These are phyloP conservation scores for Fusarium virguliforme DNA, from an alignment of 2,329 filamentous ascomycete species.

Conservation along the genomic window DNA sequence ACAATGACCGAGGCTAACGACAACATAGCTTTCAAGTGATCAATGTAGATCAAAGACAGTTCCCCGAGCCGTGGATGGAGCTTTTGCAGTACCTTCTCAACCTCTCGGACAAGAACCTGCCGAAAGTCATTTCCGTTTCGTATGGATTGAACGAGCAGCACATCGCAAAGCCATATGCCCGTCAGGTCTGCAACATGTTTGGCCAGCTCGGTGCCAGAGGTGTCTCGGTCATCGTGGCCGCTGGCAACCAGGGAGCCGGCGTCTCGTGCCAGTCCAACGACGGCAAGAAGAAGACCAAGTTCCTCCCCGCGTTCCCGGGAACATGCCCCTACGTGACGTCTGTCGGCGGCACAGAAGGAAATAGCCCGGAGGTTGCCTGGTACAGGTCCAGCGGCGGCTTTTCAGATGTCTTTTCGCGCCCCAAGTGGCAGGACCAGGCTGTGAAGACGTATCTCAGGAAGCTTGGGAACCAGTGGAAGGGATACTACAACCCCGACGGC, in stretches of 20 bases:
- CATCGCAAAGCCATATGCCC: slow-evolving; percentile 72
- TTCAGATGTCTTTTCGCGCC: slow-evolving; percentile 63
- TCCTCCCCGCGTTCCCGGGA: slow-evolving; percentile 57
- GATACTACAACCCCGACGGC: slow-evolving; percentile 64
- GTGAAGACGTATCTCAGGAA: slow-evolving; percentile 62
- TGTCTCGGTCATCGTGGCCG: slow-evolving; percentile 76
- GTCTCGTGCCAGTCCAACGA: slow-evolving; percentile 58
- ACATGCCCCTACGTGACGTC: slow-evolving; percentile 74
- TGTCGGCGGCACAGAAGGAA: slow-evolving; percentile 71
- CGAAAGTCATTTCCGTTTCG: slow-evolving; percentile 77
- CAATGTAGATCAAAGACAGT: slow-evolving; percentile 51
- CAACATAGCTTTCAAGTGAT: slow-evolving; percentile 32
- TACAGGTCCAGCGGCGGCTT: slow-evolving; percentile 69
- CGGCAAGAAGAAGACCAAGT: slow-evolving; percentile 54
- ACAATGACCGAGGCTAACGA: background rate
- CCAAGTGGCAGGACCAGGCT: slow-evolving; percentile 63
- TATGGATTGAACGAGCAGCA: slow-evolving; percentile 80
- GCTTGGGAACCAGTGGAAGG: slow-evolving; percentile 66
- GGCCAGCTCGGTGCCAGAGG: slow-evolving; percentile 76
- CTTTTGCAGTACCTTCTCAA: slow-evolving; percentile 74
- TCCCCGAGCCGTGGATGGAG: slow-evolving; percentile 78
- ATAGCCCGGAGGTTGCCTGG: slow-evolving; percentile 68
- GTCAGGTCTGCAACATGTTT: slow-evolving; percentile 69
- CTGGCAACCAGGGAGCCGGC: slow-evolving; percentile 69
- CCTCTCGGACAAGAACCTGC: slow-evolving; percentile 69